Evolutionary conservation across 1,139 yeast genomes (phyloP).

Genomic region (Pichia sp.): DNA sequence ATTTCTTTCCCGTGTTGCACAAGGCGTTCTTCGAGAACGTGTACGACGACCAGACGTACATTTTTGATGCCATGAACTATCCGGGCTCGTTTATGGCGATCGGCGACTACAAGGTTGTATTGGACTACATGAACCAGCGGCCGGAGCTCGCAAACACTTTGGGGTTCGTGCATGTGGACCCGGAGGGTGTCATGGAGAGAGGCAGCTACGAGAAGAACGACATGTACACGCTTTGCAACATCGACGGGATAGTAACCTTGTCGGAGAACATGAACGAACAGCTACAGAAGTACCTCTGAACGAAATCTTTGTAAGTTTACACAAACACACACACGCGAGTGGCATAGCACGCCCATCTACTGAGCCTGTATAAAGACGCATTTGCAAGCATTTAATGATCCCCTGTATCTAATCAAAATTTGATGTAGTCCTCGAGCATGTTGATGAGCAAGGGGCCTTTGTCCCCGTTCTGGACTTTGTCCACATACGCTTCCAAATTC

Average conservation of each 20-base stretch:
- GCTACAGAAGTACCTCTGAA: slow-evolving; percentile 26
- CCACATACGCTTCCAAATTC: slow-evolving; percentile 26
- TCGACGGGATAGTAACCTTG: slow-evolving; percentile 52
- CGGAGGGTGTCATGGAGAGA: slow-evolving; percentile 49
- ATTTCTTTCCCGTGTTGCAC: slow-evolving; percentile 32
- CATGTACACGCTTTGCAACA: slow-evolving; percentile 56
- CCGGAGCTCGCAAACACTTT: slow-evolving; percentile 70
- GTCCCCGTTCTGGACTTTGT: slow-evolving; percentile 1
- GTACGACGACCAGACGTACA: slow-evolving; percentile 52
- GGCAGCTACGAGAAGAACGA: slow-evolving; percentile 56
- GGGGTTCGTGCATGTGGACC: slow-evolving; percentile 65
- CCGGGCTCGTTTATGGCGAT: slow-evolving; percentile 61
- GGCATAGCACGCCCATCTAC: no score
- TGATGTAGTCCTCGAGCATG: slow-evolving; percentile 34
- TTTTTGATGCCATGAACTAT: slow-evolving; percentile 59
- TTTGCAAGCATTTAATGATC: neutral
- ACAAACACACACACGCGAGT: neutral
- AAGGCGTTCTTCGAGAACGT: slow-evolving; percentile 31
- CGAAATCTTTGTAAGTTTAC: neutral
- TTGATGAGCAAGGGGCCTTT: slow-evolving; percentile 34
- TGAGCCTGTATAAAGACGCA: no score
- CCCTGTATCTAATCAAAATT: slow-evolving; percentile 2
- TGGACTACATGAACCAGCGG: slow-evolving; percentile 57
- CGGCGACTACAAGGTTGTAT: slow-evolving; percentile 65
- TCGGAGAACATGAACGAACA: slow-evolving; percentile 52